Evolutionary conservation across 768 basidiomycete species (phyloP).

Genomic region (Rhizopogon vesiculosus): DNA sequence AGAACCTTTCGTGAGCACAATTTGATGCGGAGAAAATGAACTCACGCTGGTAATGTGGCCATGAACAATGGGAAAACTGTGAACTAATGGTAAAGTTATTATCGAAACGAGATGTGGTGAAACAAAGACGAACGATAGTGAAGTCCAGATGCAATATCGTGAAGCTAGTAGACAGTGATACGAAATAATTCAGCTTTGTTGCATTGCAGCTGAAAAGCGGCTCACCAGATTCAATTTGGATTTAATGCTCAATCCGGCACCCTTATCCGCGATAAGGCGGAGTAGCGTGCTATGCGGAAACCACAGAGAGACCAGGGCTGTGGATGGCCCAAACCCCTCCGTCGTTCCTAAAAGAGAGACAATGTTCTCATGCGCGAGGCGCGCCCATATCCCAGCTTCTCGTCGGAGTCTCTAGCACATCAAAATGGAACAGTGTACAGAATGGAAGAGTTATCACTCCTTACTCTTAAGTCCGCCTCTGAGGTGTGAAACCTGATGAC

Average conservation of each 20-base stretch:
- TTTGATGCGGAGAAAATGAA: not conserved
- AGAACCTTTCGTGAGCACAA: too few species aligned
- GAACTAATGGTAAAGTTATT: constrained; percentile 5
- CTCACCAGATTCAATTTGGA: not conserved
- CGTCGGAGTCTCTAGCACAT: too few species aligned
- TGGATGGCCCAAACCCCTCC: constrained; percentile 1
- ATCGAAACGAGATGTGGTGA: too few species aligned
- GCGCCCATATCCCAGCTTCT: too few species aligned
- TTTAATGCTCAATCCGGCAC: not conserved
- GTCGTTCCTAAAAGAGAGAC: too few species aligned
- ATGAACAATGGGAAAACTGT: constrained; percentile 10
- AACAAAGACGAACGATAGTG: constrained; percentile 2
- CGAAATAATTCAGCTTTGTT: not conserved
- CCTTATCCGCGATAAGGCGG: not conserved
- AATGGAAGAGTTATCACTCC: too few species aligned
- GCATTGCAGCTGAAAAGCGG: not conserved
- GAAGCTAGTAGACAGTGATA: constrained; percentile 2
- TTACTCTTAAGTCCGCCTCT: too few species aligned
- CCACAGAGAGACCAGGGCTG: not conserved
- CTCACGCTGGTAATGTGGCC: constrained; percentile 14
- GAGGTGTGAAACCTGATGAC: too few species aligned
- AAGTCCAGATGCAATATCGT: constrained; percentile 11
- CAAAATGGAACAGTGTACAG: too few species aligned
- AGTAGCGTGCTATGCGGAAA: not conserved
- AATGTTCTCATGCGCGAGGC: too few species aligned